These are phyloP conservation scores for Pythium angustatum DNA, from an alignment of 352 stramenopile genomes.

Conservation along the genomic window DNA sequence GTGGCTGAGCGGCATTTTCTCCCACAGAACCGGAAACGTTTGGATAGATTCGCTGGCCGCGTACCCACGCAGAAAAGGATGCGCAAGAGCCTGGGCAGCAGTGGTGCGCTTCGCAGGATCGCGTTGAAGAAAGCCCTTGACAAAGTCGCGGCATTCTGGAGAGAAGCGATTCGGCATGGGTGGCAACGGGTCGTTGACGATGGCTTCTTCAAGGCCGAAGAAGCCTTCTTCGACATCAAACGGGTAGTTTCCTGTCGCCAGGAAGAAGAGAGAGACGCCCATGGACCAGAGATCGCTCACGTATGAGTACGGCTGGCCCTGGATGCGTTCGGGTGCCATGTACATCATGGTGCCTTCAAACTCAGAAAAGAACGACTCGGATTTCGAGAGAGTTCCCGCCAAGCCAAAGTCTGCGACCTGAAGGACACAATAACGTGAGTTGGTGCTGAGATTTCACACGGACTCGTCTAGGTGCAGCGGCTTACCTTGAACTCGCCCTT, in stretches of 20 bases:
- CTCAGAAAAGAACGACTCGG: constrained; percentile 77
- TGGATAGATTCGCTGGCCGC: constrained; percentile 29
- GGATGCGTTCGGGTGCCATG: constrained; percentile 94
- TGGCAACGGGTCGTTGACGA: constrained; percentile 71
- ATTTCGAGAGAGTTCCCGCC: constrained; percentile 71
- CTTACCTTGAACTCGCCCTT: constrained; percentile 83
- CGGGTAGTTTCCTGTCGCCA: constrained; percentile 67
- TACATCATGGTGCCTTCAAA: constrained; percentile 94
- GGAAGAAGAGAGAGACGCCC: constrained; percentile 66
- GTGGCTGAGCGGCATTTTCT: constrained; percentile 35
- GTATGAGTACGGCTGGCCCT: constrained; percentile 83
- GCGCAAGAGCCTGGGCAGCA: constrained; percentile 80
- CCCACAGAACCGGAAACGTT: constrained; percentile 45
- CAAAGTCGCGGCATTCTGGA: constrained; percentile 89
- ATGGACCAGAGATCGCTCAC: constrained; percentile 82
- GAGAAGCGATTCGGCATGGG: constrained; percentile 84
- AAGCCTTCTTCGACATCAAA: constrained; percentile 78
- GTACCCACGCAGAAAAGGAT: constrained; percentile 87
- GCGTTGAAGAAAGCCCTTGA: constrained; percentile 90
- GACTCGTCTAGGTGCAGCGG: no score
- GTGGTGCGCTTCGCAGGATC: constrained; percentile 84
- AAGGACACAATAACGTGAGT: no score
- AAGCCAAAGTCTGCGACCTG: constrained; percentile 85
- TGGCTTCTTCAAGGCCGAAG: constrained; percentile 83
- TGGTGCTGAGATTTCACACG: no score